Conservation (phyloP, 768 basidiomycete species). For the Mycena latifolia region DNA sequence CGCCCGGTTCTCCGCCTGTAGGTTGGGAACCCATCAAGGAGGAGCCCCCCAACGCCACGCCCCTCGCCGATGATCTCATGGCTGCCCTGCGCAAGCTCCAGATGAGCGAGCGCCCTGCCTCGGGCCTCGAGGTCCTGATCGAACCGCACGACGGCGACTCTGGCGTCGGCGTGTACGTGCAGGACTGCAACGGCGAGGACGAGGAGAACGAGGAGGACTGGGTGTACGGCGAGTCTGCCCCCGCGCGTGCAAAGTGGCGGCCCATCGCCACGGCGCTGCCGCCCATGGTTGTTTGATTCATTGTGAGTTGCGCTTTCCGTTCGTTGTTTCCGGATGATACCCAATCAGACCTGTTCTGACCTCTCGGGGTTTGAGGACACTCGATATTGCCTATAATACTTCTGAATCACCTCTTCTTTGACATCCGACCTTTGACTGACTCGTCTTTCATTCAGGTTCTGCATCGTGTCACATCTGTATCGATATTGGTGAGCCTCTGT, state of each 20-base stretch:
- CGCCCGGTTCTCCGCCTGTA: constrained; percentile 96
- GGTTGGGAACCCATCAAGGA: constrained; percentile 89
- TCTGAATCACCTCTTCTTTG: constrained; percentile 44
- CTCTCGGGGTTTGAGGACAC: constrained; percentile 62
- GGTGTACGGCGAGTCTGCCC: constrained; percentile 72
- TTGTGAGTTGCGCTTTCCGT: constrained; percentile 40
- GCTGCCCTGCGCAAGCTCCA: constrained; percentile 55
- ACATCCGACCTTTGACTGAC: not conserved
- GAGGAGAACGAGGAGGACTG: constrained; percentile 62
- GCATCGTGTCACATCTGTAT: constrained; percentile 9
- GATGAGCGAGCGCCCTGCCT: constrained; percentile 54
- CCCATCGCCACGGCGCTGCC: constrained; percentile 70
- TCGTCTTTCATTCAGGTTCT: constrained; percentile 39
- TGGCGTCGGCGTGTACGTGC: constrained; percentile 84
- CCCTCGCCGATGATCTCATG: constrained; percentile 31
- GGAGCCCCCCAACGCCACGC: constrained; percentile 29
- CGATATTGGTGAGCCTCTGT: constrained; percentile 19
- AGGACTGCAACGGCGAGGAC: constrained; percentile 69
- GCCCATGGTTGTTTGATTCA: constrained; percentile 72
- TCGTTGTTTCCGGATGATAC: constrained; percentile 66
- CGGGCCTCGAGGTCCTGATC: constrained; percentile 68
- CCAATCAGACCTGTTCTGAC: constrained; percentile 79
- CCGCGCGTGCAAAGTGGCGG: constrained; percentile 64
- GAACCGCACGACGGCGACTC: constrained; percentile 73
- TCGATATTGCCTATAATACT: constrained; percentile 66